Base-by-base conservation (phyloP, 805 yeast genomes). In the Candida andamanensis region DNA sequence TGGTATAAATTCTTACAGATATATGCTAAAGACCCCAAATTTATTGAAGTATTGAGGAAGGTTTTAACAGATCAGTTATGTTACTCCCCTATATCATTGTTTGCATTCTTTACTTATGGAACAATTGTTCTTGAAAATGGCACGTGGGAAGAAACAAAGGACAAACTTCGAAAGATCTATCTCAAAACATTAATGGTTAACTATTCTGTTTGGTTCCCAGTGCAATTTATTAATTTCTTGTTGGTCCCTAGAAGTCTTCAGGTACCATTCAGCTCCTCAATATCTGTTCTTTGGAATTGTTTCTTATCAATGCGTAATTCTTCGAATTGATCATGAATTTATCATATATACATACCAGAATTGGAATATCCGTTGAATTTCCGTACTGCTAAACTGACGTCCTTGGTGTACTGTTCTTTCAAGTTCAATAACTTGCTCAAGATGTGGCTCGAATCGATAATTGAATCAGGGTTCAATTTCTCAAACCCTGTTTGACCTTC, bases 241-340 rank as follows among this genome's bases (percentile, higher is more conserved):
- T 49, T 80, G 2, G 72, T 84, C 56, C 90, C 90, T 1, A 67
- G 76, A 37, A 68, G 68, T 38, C 73, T 78, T 44, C 97, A 90
- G 56, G 95, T 90, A 4, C 96, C 97, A 0, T 90, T 92, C 54
- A 80, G 94, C 34, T 81, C 92, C 6, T 84, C 60, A 13, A 66
- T 92, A 5, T 90, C 95, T 17, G 94, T 90, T 13, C 61, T 90
- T 22, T 90, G 98, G 97, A 90, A 92, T 52, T 87, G 96, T 33
- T 89, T 83, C 60, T 62, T 90, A 30, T 86, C 95, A 0, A 76
- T 85, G 72, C 68, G 84, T 47, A 85, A 85, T 39, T 57, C 67
- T 10, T 13, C 10, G 22, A 8, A 19, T 19, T 19, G 11, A 8
- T 11, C 22, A 9, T 19, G 11, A 11, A 19, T 19, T 18, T 21